Percentiles rank a stretch among this genome's conserved stretches.
Evolutionary conservation across 2,329 filamentous ascomycete genomes (phyloP).

Genomic region (Microdochium paspali): DNA sequence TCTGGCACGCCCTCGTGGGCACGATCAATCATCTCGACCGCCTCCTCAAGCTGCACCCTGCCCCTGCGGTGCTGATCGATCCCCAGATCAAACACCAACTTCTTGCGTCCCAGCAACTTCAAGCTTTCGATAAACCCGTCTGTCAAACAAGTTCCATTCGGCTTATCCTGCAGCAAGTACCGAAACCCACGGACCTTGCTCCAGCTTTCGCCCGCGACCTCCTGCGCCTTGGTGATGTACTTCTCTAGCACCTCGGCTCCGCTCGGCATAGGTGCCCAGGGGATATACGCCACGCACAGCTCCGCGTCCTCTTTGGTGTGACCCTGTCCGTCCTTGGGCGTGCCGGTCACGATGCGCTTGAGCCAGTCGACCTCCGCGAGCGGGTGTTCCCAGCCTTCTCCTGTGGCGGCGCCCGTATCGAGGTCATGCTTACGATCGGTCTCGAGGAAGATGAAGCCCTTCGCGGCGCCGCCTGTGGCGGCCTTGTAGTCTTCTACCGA

Average conservation of each 20-base stretch:
- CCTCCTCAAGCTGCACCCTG: slow-evolving; percentile 62
- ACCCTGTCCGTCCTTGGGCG: slow-evolving; percentile 46
- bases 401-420: slow-evolving; percentile 31
- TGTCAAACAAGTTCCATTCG: slow-evolving; percentile 52
- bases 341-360: slow-evolving; percentile 53
- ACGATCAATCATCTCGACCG: slow-evolving; percentile 58
- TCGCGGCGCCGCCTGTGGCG: slow-evolving; percentile 28
- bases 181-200: slow-evolving; percentile 66
- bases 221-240: slow-evolving; percentile 56
- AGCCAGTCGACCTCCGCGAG: slow-evolving; percentile 66
- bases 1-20: slow-evolving; percentile 53
- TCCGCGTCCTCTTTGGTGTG: slow-evolving; percentile 39
- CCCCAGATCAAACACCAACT: slow-evolving; percentile 71
- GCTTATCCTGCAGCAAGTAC: slow-evolving; percentile 75
- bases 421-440: slow-evolving; percentile 63
- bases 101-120: slow-evolving; percentile 52
- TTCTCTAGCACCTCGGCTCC: slow-evolving; percentile 47
- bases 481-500: slow-evolving; percentile 54
- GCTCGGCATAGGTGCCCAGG: slow-evolving; percentile 77
- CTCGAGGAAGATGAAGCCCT: slow-evolving; percentile 76
- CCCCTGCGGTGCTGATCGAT: slow-evolving; percentile 75
- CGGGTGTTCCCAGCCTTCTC: slow-evolving; percentile 55
- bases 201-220: slow-evolving; percentile 56
- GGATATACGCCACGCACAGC: slow-evolving; percentile 61
- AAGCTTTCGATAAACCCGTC: slow-evolving; percentile 56